phyloP scores from a whole-genome alignment of 768 basidiomycete species.

The Hericium alpestre region DNA sequence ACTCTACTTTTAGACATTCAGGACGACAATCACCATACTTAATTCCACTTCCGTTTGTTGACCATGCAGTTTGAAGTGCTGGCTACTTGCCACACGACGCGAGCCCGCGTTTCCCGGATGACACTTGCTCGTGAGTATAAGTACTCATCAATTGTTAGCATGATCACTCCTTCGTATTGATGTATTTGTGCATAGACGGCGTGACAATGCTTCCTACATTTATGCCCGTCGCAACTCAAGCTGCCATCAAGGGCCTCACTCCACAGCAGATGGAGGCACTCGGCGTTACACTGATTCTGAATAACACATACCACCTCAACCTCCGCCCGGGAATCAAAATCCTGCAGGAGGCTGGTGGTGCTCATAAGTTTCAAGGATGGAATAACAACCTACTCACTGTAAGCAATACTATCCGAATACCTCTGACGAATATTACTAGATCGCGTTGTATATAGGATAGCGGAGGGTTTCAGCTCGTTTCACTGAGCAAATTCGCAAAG shows the following conservation, averaged over 20 bases:
- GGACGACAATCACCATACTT: no score
- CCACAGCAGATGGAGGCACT: conserved; percentile 74
- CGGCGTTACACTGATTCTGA: conserved; percentile 74
- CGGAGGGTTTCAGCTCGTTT: conserved; percentile 84
- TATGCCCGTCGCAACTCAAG: conserved; percentile 91
- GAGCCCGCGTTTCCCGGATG: conserved; percentile 80
- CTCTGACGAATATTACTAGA: background rate
- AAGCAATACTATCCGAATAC: conserved; percentile 7
- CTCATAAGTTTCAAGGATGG: conserved; percentile 90
- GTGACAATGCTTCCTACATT: conserved; percentile 79
- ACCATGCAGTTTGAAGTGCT: conserved; percentile 75
- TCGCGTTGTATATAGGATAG: conserved; percentile 47
- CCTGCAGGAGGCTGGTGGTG: conserved; percentile 66
- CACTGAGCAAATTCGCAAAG: conserved; percentile 70
- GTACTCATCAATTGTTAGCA: background rate
- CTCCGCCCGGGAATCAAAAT: conserved; percentile 74
- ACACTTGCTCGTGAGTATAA: conserved; percentile 62
- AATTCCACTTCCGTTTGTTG: no score
- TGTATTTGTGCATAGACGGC: conserved; percentile 42
- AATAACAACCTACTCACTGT: conserved; percentile 75
- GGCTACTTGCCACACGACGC: conserved; percentile 72
- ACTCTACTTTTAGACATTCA: no score
- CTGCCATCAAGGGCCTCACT: conserved; percentile 86
- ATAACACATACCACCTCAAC: conserved; percentile 86
- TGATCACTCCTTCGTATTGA: conserved; percentile 4